phyloP scores from a whole-genome alignment of 2,329 filamentous ascomycete genomes.

The Cadophora sp. region DNA sequence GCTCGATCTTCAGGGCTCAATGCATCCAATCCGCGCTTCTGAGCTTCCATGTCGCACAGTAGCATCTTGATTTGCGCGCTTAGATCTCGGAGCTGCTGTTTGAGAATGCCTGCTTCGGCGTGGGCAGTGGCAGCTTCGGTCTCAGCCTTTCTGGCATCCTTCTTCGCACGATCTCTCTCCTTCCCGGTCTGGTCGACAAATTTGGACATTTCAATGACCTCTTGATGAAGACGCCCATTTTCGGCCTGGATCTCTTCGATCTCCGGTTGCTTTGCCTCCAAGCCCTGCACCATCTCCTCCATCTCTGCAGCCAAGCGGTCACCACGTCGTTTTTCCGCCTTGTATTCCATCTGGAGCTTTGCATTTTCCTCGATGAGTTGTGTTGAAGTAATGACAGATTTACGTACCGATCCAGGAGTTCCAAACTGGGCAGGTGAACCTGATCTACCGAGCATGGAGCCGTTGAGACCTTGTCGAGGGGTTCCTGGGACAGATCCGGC shows the following conservation, averaged over 20 bases:
- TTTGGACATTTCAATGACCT: conserved; percentile 84
- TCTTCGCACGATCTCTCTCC: conserved; percentile 80
- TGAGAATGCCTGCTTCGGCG: conserved; percentile 78
- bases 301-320: conserved; percentile 78
- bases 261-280: conserved; percentile 88
- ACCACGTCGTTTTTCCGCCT: conserved; percentile 75
- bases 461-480: conserved; percentile 59
- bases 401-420: conserved; percentile 62
- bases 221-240: conserved; percentile 78
- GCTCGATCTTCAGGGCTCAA: conserved; percentile 74
- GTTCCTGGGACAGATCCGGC: conserved; percentile 63
- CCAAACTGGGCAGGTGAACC: conserved; percentile 62
- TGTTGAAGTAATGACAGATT: conserved; percentile 64
- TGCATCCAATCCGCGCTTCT: conserved; percentile 78
- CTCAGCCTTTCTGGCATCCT: conserved; percentile 80
- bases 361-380: conserved; percentile 70
- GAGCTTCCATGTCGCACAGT: conserved; percentile 83
- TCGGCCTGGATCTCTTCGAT: conserved; percentile 85
- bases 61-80: conserved; percentile 91
- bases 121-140: conserved; percentile 69
- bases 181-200: conserved; percentile 82
- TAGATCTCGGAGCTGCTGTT: conserved; percentile 86
- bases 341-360: conserved; percentile 74
- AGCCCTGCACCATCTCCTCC: conserved; percentile 82
- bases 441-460: conserved; percentile 58